Evolutionary conservation across 106 monocot species (phyloP), one percentile per base, ranked within the genome.

Genomic region (Amphibolis antarctica): DNA sequence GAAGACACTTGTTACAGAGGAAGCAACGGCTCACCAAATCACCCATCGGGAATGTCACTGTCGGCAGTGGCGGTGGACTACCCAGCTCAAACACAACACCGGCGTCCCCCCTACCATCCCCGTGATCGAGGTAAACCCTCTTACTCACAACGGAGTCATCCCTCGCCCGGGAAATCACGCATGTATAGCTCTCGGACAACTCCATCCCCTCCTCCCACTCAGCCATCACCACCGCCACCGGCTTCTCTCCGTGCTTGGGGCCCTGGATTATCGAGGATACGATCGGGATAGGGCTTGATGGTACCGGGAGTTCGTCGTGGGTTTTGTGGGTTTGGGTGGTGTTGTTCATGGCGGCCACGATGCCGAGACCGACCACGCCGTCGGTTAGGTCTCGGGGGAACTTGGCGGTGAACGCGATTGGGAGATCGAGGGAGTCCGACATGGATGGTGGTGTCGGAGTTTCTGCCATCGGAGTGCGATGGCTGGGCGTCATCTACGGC

Each of bases 121-220:
- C 74, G 12, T 66, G 70, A 19, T 67, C 74, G 21, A 70, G 61
- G 68, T 76, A 76, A 9, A 74, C 82, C 73, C 53, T 45, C 67
- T 76, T 86, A 64, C 54, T 62, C 67, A 79, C 79, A 13, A 18
- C 14, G 42, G 80, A 48, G 50, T 72, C 78, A 44, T 81, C 85
- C 50, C 85, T 36, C 36, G 36, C 36, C 36, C 7, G 36, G 36
- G 36, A 36, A 36, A 36, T 36, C 36, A 36, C 36, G 36, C 36
- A 77, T 42, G 82, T 79, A 76, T 81, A 76, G 72, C 76, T 76
- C 78, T 81, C 85, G 4, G 73, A 79, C 31, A 79, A 45, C 66
- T 74, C 78, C 74, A 36, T 52, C 46, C 36, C 31, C 28, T 54
- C 69, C 28, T 53, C 19, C 31, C 21, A 20, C 15, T 10, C 51